phyloP scores from a whole-genome alignment of 2,329 filamentous ascomycete genomes.

The Trichoderma lentiforme region DNA sequence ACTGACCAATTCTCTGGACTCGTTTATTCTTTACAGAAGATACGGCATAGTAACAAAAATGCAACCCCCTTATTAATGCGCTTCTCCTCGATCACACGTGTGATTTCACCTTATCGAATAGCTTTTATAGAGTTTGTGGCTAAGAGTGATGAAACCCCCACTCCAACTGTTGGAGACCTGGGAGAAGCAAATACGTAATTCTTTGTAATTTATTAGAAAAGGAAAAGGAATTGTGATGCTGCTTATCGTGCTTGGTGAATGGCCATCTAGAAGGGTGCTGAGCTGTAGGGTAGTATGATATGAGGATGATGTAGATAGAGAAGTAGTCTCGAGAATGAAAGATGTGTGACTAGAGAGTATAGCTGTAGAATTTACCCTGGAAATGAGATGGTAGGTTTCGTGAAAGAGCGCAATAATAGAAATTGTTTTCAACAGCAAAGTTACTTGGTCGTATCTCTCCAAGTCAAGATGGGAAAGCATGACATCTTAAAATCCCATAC shows the following conservation, averaged over 20 bases:
- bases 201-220: not conserved
- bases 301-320: not conserved
- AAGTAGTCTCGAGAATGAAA: not conserved
- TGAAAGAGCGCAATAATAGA: too few relatives aligned
- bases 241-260: not conserved
- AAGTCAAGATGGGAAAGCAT: too few relatives aligned
- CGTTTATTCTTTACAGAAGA: not conserved
- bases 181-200: not conserved
- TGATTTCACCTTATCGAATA: not conserved
- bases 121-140: not conserved
- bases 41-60: not conserved
- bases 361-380: not conserved
- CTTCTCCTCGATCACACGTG: not conserved
- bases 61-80: not conserved
- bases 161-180: rapidly evolving
- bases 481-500: too few relatives aligned
- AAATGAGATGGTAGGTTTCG: too few relatives aligned
- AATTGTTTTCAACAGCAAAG: too few relatives aligned
- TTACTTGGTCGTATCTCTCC: too few relatives aligned
- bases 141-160: not conserved
- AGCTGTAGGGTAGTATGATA: not conserved
- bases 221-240: not conserved
- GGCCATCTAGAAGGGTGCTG: not conserved
- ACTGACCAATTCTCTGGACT: not conserved
- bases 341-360: not conserved